A percentile compares a stretch with the other conserved stretches of the same genome.
Evolutionary conservation across 2,329 filamentous ascomycete genomes (phyloP).

Genomic region (Juglanconis sp.): DNA sequence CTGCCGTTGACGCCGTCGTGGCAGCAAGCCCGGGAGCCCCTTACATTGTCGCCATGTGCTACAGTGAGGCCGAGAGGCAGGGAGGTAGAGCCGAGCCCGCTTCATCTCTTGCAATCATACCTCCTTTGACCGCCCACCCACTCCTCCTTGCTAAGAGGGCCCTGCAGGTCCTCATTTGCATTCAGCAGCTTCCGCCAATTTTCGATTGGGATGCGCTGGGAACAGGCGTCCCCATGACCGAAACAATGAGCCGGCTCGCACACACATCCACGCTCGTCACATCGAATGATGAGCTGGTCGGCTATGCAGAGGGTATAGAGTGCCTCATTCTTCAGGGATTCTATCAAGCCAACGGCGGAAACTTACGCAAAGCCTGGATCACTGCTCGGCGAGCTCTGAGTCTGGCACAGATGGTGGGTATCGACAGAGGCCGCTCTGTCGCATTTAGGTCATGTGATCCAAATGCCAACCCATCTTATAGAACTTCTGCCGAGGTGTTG

Average conservation of each 20-base stretch:
- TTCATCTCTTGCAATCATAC: slow-evolving; percentile 26
- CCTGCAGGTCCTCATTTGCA: slow-evolving; percentile 41
- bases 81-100: slow-evolving; percentile 25
- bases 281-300: slow-evolving; percentile 49
- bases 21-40: slow-evolving; percentile 24
- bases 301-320: slow-evolving; percentile 51
- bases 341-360: slow-evolving; percentile 51
- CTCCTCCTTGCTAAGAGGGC: slow-evolving; percentile 45
- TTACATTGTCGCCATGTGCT: slow-evolving; percentile 30
- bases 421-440: slow-evolving; percentile 34
- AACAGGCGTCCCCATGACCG: slow-evolving; percentile 21
- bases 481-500: slow-evolving; percentile 31
- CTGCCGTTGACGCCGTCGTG: slow-evolving; percentile 31
- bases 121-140: slow-evolving; percentile 40
- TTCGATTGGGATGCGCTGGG: slow-evolving; percentile 28
- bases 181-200: slow-evolving; percentile 42
- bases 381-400: slow-evolving; percentile 46
- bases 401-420: slow-evolving; percentile 49
- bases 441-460: slow-evolving; percentile 38
- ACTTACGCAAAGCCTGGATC: slow-evolving; percentile 53
- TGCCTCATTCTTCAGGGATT: slow-evolving; percentile 46
- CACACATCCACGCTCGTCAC: slow-evolving; percentile 38
- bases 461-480: slow-evolving; percentile 26
- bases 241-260: slow-evolving; percentile 32
- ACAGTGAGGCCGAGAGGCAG: slow-evolving; percentile 29